Evolutionary conservation across 192 early-diverging fungal species (phyloP), one percentile per base, ranked within the genome.

Genomic region (Dissophora globulifera): DNA sequence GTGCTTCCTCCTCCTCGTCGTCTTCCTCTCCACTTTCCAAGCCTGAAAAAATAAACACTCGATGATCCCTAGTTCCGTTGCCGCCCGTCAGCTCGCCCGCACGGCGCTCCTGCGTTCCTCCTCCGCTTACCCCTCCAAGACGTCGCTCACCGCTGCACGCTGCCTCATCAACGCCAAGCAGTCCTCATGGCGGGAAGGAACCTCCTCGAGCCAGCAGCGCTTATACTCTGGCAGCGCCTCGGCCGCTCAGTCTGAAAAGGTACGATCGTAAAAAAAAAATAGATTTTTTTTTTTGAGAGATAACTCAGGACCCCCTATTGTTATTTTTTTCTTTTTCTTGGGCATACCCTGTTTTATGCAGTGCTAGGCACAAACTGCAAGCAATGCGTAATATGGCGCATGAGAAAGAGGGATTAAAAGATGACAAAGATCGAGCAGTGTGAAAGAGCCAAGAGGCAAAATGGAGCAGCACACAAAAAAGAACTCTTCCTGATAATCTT

Each of bases 171-270:
- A 59, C 31, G 31, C 71, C 40, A 75, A 66, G 58, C 62, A 40
- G 16, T 42, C 71, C 19, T 60, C 57, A 38, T 66, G 62, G 69
- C 61, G 54, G 45, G 69, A 58, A 52, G 25, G 27, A n/a, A n/a
- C 53, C 16, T 9, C 26, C 49, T 27, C 43, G 57, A 43, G 50
- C 23, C 55, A 69, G 33, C 33, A 47, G 11, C 55, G 48, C 11
- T 17, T 22, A 0, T 75, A 75, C 45, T 66, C 71, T 19, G 62
- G 62, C 26, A 75, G 71, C 41, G 59, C 68, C 17, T 61, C 68
- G 20, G 51, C 68, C 15, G 68, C 68, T 26, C 68, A 70, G 68
- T 70, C 68, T 16, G 68, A 70, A 40, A 70, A 70, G 68, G 68
- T 70, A 68, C 19, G 7, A 31, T 38, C 8, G 7, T 4, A 15